Evolutionary conservation across 441 rosid species (phyloP), one percentile per base, ranked within the genome.

Genomic region (Brassica balearica): DNA sequence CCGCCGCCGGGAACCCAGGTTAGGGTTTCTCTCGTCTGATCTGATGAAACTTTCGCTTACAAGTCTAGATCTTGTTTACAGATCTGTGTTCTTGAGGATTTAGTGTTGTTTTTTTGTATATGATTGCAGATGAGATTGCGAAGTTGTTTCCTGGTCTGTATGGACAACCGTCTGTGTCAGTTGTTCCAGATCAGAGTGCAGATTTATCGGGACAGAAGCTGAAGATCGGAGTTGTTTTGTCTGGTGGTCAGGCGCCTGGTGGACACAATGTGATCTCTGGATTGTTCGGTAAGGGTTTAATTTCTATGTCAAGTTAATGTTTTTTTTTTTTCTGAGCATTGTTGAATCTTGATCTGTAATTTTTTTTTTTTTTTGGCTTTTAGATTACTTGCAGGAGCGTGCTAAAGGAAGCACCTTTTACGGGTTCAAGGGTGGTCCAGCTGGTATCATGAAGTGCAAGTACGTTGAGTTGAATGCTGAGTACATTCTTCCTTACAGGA

Each of bases 221-320:
- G 82, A 96, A 92, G 86, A 90, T 94, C 19, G 99, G 98, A 34
- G 98, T 94, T 53, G 99, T 96, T 68, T 77, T 96, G 75, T 96
- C 99, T 0, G 99, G 99, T 23, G 99, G 99, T 32, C 99, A 96
- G 82, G 98, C 99, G 22, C 99, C 99, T 3, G 99, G 99, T 65
- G 99, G 99, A 5, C 99, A 94, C 92, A 96, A 96, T 85, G 98
- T 96, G 72, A 94, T 96, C 25, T 93, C 90, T 64, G 98, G 98
- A 66, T 76, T 94, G 65, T 96, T 84, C 22, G 99, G 99, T 96
- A 76, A 83, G 90, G 14, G 63, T 65, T 64, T 65, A 1, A 6
- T 38, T 8, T 3, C 62, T 25, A 62, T 63, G 7, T 0, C 27
- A 23, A 23, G 27, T 23, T 23, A 23, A 23, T 23, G 27, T 23